These are phyloP conservation scores for Saccharomycopsis olivae DNA, from an alignment of 805 yeast genomes.

Conservation along the genomic window DNA sequence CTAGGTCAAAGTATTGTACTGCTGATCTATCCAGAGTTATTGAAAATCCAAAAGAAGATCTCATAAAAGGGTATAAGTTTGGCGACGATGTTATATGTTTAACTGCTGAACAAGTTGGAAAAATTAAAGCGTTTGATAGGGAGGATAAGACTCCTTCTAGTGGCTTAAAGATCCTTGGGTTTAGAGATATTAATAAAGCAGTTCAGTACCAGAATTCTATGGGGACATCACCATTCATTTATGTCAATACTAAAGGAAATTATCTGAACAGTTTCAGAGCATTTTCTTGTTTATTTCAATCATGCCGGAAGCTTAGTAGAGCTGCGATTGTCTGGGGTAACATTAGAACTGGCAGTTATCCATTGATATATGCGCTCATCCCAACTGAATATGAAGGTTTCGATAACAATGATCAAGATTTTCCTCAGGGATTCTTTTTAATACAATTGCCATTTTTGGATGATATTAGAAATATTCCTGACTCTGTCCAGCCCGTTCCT, in stretches of 20 bases:
- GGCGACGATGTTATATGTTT: conserved; percentile 38
- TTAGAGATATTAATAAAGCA: conserved; percentile 34
- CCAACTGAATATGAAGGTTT: conserved; percentile 32
- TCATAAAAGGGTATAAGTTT: conserved; percentile 30
- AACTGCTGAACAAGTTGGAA: conserved; percentile 27
- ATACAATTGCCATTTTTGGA: conserved; percentile 64
- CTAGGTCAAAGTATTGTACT: conserved; percentile 29
- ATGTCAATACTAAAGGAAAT: conserved; percentile 50
- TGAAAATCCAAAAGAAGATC: conserved; percentile 27
- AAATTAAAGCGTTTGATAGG: conserved; percentile 25
- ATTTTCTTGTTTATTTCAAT: conserved; percentile 55
- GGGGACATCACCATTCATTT: conserved; percentile 48
- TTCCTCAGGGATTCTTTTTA: conserved; percentile 67
- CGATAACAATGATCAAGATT: conserved; percentile 7
- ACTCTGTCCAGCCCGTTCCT: conserved; percentile 14
- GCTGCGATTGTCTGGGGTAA: conserved; percentile 71
- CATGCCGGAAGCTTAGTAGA: conserved; percentile 39
- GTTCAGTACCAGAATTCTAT: conserved; percentile 42
- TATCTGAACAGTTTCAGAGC: conserved; percentile 56
- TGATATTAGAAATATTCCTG: conserved; percentile 61
- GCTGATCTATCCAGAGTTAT: conserved; percentile 33
- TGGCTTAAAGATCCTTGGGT: conserved; percentile 54
- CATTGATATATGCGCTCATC: conserved; percentile 46
- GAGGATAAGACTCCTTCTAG: conserved; percentile 19
- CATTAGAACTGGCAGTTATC: conserved; percentile 39